Conservation (phyloP, 2,329 filamentous ascomycete species). For the Atkinsonella texensis region DNA sequence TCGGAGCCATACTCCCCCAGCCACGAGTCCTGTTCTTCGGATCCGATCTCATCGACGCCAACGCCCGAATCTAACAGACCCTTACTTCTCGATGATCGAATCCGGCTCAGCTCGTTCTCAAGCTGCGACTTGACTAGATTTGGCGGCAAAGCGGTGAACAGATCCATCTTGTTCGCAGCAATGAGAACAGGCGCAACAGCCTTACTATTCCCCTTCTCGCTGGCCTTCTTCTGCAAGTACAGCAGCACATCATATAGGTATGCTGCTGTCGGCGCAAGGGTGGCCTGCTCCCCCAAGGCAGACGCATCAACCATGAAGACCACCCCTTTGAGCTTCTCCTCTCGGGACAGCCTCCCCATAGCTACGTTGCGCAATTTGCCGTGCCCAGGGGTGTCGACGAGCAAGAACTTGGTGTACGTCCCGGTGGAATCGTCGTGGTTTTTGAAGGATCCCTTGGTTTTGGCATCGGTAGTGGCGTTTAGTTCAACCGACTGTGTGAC, state of each 20-base stretch:
- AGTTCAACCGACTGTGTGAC: constrained; percentile 39
- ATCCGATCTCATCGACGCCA: constrained; percentile 46
- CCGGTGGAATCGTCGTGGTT: constrained; percentile 44
- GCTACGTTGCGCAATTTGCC: constrained; percentile 76
- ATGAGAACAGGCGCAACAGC: constrained; percentile 59
- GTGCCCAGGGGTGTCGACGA: constrained; percentile 89
- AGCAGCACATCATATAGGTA: constrained; percentile 90
- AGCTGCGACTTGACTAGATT: constrained; percentile 61
- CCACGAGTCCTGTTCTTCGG: constrained; percentile 70
- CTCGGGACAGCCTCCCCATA: constrained; percentile 34
- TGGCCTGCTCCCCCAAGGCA: constrained; percentile 44
- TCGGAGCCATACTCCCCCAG: constrained; percentile 70
- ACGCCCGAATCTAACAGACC: constrained; percentile 73
- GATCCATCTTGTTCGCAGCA: constrained; percentile 88
- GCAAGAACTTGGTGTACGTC: constrained; percentile 55
- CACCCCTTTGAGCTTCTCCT: constrained; percentile 52
- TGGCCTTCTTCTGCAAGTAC: constrained; percentile 61
- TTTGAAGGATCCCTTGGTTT: constrained; percentile 32
- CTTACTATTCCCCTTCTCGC: constrained; percentile 24
- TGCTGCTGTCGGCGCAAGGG: constrained; percentile 59
- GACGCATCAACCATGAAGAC: constrained; percentile 86
- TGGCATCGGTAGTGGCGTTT: constrained; percentile 35
- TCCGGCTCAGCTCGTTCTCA: constrained; percentile 69
- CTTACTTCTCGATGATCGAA: constrained; percentile 65
- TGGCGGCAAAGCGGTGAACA: constrained; percentile 84